Percentiles rank a stretch among this genome's conserved stretches.
Evolutionary conservation across 768 basidiomycete species (phyloP).

Genomic region (Lentinula sp.): DNA sequence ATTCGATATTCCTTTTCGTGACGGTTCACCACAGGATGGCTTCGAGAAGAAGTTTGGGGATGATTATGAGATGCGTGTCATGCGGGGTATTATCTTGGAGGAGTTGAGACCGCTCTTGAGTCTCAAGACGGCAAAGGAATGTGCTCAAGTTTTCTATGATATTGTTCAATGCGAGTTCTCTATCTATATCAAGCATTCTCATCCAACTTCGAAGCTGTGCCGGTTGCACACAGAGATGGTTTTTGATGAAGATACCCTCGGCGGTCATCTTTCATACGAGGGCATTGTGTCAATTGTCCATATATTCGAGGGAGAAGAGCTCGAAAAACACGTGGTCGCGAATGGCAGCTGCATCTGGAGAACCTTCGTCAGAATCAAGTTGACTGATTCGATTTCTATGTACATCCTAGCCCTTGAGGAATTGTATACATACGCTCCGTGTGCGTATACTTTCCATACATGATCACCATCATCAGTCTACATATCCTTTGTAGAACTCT

Average conservation of each 20-base stretch:
- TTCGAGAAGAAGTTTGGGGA: background rate
- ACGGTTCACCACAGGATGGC: background rate
- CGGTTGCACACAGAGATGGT: background rate
- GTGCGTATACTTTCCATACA: no score
- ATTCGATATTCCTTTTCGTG: background rate
- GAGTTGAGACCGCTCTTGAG: background rate
- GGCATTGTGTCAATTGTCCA: background rate
- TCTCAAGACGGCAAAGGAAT: background rate
- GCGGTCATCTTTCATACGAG: background rate
- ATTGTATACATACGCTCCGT: no score
- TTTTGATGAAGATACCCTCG: background rate
- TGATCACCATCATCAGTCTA: conserved; percentile 14
- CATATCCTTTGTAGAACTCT: no score
- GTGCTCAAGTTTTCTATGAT: background rate
- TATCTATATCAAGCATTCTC: background rate
- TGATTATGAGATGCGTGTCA: background rate
- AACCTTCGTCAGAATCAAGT: no score
- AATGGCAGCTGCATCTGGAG: background rate
- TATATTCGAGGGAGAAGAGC: background rate
- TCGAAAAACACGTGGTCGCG: background rate
- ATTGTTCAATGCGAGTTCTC: background rate
- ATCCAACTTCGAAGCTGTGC: background rate
- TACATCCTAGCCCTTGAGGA: no score
- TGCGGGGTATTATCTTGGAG: background rate
- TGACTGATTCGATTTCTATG: no score